Conservation (phyloP, 23 red algal species). For the Pyropia yezoensis region DNA sequence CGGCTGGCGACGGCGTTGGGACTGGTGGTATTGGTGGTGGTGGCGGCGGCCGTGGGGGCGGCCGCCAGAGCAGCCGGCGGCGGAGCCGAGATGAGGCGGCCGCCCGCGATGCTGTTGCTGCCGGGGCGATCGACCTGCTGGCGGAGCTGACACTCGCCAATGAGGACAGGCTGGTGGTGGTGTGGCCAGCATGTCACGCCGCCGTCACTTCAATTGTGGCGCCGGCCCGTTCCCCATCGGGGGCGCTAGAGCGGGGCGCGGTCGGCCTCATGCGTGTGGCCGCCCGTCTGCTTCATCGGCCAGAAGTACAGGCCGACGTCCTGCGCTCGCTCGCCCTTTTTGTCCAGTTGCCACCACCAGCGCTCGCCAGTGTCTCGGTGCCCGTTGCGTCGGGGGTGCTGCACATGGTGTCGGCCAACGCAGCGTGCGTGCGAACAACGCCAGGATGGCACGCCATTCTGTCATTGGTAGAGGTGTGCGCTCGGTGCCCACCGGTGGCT, state of each 20-base stretch:
- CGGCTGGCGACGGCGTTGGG: conserved; percentile 12
- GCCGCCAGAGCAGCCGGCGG: conserved; percentile 18
- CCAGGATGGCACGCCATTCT: conserved; percentile 81
- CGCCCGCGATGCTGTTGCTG: conserved; percentile 44
- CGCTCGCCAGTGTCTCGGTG: conserved; percentile 33
- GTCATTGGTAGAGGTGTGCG: conserved; percentile 40
- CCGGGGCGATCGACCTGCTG: conserved; percentile 69
- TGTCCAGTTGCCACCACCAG: conserved; percentile 42
- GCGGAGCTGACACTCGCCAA: conserved; percentile 67
- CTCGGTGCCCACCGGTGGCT: conserved; percentile 24
- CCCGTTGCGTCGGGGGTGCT: conserved; percentile 59
- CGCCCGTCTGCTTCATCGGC: conserved; percentile 42
- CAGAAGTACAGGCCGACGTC: conserved; percentile 48
- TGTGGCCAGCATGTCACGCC: conserved; percentile 69
- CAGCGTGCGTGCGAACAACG: conserved; percentile 31
- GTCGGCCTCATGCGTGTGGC: conserved; percentile 72
- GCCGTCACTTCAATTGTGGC: conserved; percentile 39
- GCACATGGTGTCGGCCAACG: conserved; percentile 55
- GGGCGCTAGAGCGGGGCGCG: conserved; percentile 55
- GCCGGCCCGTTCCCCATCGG: conserved; percentile 25
- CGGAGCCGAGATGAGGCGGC: conserved; percentile 40
- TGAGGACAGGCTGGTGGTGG: conserved; percentile 48
- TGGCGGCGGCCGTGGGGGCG: conserved; percentile 18
- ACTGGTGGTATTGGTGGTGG: conserved; percentile 18
- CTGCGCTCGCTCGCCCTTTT: conserved; percentile 67